A percentile compares a stretch with the other conserved stretches of the same genome.
Conservation (phyloP, 1,284 basidiomycete species). For the Malassezia globosa region DNA sequence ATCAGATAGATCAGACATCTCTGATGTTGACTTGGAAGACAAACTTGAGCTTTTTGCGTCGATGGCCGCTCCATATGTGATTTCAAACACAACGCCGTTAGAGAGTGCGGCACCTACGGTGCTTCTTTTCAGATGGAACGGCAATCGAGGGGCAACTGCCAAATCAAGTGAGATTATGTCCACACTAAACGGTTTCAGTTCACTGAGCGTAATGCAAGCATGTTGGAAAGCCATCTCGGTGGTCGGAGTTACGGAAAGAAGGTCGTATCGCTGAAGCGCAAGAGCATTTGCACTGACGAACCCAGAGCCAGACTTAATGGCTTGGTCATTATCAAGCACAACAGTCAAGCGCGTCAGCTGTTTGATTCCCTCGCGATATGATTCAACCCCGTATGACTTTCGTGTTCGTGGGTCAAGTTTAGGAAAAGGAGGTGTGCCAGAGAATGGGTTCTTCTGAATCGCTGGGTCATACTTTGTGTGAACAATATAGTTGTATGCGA, state of each 20-base stretch:
- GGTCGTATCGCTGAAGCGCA: conserved; percentile 56
- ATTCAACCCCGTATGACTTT: background rate
- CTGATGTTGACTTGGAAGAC: background rate
- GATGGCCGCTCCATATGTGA: conserved; percentile 53
- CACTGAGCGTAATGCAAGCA: conserved; percentile 68
- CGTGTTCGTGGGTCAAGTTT: conserved; percentile 29
- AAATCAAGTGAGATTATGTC: conserved; percentile 72
- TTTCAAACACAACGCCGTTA: conserved; percentile 72
- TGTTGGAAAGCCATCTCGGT: conserved; percentile 61
- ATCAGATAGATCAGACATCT: conserved; percentile 13
- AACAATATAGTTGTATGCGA: conserved; percentile 39
- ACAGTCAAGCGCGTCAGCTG: conserved; percentile 45
- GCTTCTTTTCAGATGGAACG: conserved; percentile 70
- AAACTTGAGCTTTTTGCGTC: no score
- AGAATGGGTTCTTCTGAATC: conserved; percentile 24
- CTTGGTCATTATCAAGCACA: conserved; percentile 35
- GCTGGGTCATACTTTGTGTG: conserved; percentile 25
- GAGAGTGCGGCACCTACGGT: conserved; percentile 66
- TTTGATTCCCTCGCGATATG: conserved; percentile 4
- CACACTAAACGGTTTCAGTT: conserved; percentile 63
- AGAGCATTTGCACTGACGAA: conserved; percentile 28
- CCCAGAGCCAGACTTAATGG: conserved; percentile 32
- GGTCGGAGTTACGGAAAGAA: conserved; percentile 63
- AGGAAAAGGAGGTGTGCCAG: conserved; percentile 29
- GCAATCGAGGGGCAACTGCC: conserved; percentile 60